A percentile compares a stretch with the other conserved stretches of the same genome.
These are phyloP conservation scores for Chrysosporium keratinophilum DNA, from an alignment of 2,329 filamentous ascomycete genomes.

Conservation along the genomic window DNA sequence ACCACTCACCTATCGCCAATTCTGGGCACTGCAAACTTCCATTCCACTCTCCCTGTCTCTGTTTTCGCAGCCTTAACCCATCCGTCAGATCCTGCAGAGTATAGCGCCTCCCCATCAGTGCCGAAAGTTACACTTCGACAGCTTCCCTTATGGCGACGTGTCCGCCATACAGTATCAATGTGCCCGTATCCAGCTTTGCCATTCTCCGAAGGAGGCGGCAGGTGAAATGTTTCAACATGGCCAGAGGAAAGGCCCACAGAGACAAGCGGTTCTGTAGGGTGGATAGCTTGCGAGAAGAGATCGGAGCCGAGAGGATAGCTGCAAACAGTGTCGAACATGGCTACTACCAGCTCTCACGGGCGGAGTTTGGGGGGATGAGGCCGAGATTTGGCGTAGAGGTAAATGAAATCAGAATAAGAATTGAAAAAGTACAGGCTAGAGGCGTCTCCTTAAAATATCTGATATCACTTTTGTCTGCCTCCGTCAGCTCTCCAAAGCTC, in stretches of 20 bases:
- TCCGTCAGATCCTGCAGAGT: slow-evolving; percentile 52
- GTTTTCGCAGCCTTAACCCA: slow-evolving; percentile 51
- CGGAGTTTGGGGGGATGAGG: not conserved
- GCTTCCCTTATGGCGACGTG: slow-evolving; percentile 84
- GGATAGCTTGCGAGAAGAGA: slow-evolving; percentile 77
- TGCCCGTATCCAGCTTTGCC: slow-evolving; percentile 56
- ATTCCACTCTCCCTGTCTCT: slow-evolving; percentile 56
- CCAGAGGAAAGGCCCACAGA: slow-evolving; percentile 76
- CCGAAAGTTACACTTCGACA: slow-evolving; percentile 73
- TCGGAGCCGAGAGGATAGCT: slow-evolving; percentile 76
- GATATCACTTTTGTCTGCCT: too few species aligned
- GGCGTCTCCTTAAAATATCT: too few species aligned
- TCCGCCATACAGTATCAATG: slow-evolving; percentile 77
- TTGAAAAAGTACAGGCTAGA: not conserved
- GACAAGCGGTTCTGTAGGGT: slow-evolving; percentile 73
- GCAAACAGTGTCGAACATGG: slow-evolving; percentile 86
- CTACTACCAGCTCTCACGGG: not conserved
- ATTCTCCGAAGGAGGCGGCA: slow-evolving; percentile 48
- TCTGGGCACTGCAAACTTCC: slow-evolving; percentile 68
- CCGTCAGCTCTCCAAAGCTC: too few species aligned
- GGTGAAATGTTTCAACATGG: slow-evolving; percentile 72
- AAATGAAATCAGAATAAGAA: not conserved
- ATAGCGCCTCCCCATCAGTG: slow-evolving; percentile 61
- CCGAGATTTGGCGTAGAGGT: not conserved
- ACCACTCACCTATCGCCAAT: slow-evolving; percentile 33